phyloP scores from a whole-genome alignment of 345 rosid species.

The Nephelium lappaceum region DNA sequence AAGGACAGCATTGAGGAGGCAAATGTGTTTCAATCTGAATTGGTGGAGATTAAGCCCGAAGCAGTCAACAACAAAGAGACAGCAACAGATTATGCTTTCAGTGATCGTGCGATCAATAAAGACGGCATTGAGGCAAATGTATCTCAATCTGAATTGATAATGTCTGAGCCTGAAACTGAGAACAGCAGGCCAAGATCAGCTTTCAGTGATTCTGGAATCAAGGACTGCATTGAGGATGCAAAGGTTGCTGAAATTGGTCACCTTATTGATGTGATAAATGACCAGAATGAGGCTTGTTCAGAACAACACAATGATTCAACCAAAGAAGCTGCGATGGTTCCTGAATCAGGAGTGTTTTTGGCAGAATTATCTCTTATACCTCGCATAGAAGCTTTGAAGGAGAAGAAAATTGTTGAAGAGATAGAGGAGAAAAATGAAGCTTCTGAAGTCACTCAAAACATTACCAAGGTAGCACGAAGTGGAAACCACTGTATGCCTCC shows the following conservation, averaged over 20 bases:
- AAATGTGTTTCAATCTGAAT: constrained; percentile 20
- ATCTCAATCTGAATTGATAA: constrained; percentile 13
- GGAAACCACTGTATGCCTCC: constrained; percentile 7
- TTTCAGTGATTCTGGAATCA: constrained; percentile 18
- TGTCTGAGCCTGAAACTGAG: constrained; percentile 5
- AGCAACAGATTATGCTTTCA: neutral
- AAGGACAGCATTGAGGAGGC: neutral
- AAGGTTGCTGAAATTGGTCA: constrained; percentile 21
- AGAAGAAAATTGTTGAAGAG: constrained; percentile 27
- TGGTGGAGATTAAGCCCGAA: neutral
- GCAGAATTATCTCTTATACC: constrained; percentile 16
- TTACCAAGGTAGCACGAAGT: neutral
- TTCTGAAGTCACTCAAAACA: neutral
- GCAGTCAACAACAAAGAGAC: neutral
- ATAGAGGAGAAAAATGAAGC: constrained; percentile 14
- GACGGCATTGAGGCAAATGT: constrained; percentile 1
- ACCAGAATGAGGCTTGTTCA: constrained; percentile 27
- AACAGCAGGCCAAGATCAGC: constrained; percentile 3
- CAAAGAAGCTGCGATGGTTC: constrained; percentile 15
- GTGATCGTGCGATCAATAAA: neutral
- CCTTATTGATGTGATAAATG: constrained; percentile 10
- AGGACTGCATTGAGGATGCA: constrained; percentile 19
- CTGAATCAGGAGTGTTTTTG: constrained; percentile 14
- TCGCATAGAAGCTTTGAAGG: constrained; percentile 19
- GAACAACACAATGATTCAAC: constrained; percentile 16